These are phyloP conservation scores for Pelargonium nanum DNA, from an alignment of 345 rosid species.

Conservation along the genomic window DNA sequence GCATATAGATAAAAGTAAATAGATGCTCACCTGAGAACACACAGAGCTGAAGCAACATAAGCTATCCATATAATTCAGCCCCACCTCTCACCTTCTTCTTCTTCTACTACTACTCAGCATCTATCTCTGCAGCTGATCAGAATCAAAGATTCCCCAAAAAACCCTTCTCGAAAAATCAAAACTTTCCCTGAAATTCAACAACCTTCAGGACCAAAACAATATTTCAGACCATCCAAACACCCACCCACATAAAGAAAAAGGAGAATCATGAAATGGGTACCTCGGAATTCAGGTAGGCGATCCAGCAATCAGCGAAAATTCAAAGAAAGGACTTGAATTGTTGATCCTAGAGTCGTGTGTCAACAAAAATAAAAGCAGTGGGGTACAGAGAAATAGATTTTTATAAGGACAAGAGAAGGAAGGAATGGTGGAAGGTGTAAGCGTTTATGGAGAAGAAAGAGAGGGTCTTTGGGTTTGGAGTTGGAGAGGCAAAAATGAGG, in stretches of 20 bases:
- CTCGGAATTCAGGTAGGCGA: constrained; percentile 11
- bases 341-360: not conserved
- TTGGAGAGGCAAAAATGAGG: not conserved
- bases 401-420: not conserved
- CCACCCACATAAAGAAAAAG: not conserved
- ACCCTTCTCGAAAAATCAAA: constrained; percentile 4
- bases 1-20: too few species aligned
- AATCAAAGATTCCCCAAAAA: not conserved
- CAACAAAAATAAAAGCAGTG: not conserved
- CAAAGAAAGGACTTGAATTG: not conserved
- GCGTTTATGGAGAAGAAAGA: not conserved
- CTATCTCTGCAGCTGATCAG: constrained; percentile 6
- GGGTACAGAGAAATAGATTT: not conserved
- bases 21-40: constrained; percentile 23
- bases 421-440: not conserved
- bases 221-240: not conserved
- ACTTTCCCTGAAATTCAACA: constrained; percentile 4
- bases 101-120: constrained; percentile 17
- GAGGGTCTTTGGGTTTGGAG: too few species aligned
- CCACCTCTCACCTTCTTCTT: constrained; percentile 10
- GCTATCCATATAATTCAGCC: constrained; percentile 24
- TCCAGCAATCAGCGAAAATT: not conserved
- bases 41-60: constrained; percentile 34
- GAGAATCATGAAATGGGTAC: constrained; percentile 8
- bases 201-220: not conserved